Evolutionary conservation across 805 yeast genomes (phyloP).

Genomic region (Yarrowia porcina): DNA sequence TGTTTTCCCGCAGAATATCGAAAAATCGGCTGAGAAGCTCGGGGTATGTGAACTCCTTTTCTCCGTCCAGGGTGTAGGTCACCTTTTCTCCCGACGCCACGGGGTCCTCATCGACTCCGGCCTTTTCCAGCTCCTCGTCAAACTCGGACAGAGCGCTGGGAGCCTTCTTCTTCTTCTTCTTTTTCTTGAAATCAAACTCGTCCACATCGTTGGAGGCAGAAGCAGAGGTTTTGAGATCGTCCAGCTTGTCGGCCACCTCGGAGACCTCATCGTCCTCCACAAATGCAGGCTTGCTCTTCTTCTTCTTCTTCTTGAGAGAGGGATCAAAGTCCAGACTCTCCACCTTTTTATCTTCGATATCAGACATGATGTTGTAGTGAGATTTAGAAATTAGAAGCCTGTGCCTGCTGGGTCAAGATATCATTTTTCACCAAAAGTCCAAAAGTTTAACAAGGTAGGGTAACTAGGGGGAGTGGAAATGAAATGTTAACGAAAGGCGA

Average conservation of each 20-base stretch:
- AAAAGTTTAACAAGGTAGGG: background rate
- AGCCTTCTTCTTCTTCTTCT: conserved; percentile 37
- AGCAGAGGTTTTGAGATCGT: conserved; percentile 64
- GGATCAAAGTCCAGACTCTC: conserved; percentile 35
- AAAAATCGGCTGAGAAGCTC: conserved; percentile 81
- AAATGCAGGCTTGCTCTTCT: conserved; percentile 36
- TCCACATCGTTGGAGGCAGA: conserved; percentile 44
- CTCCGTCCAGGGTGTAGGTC: conserved; percentile 36
- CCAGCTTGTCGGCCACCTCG: conserved; percentile 60
- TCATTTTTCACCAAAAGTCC: background rate
- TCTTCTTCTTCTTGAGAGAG: conserved; percentile 38
- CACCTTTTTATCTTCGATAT: conserved; percentile 26
- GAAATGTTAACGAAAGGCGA: no score
- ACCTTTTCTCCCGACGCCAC: conserved; percentile 28
- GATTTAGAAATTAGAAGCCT: no score
- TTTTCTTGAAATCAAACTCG: conserved; percentile 67
- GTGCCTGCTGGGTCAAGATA: background rate
- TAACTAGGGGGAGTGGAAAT: background rate
- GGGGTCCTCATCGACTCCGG: conserved; percentile 66
- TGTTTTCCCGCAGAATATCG: conserved; percentile 78
- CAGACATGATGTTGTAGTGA: conserved; percentile 23
- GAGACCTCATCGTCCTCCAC: conserved; percentile 34
- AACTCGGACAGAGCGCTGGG: conserved; percentile 67
- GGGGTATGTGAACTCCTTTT: conserved; percentile 68
- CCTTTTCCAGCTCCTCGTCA: conserved; percentile 83